These are phyloP conservation scores for Herpetospermum pedunculosum DNA, from an alignment of 306 rosid genomes.

Conservation along the genomic window DNA sequence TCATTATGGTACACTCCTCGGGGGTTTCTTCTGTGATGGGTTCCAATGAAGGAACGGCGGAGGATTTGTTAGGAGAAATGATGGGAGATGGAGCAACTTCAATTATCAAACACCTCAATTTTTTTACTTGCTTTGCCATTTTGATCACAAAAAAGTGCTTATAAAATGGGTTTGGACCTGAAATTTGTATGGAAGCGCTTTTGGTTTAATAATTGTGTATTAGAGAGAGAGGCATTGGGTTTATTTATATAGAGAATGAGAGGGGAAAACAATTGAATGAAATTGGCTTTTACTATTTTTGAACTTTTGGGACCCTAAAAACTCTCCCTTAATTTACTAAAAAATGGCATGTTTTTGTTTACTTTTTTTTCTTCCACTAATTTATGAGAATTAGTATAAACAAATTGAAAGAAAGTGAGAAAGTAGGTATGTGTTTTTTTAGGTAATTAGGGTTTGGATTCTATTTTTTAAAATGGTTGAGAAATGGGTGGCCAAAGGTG, in stretches of 20 bases:
- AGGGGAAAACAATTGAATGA: no score
- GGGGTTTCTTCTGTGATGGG: conserved; percentile 25
- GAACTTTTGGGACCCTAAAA: no score
- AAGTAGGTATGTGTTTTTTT: not conserved
- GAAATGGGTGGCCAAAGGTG: not conserved
- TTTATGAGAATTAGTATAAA: no score
- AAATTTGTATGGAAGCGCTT: not conserved
- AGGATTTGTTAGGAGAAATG: conserved; percentile 38
- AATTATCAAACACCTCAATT: conserved; percentile 23
- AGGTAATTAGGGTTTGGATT: not conserved
- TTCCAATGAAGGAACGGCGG: conserved; percentile 48
- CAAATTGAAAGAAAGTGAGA: not conserved
- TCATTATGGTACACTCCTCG: not conserved
- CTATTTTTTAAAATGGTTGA: not conserved
- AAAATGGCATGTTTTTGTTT: no score
- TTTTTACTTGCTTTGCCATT: conserved; percentile 35
- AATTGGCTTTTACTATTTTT: no score
- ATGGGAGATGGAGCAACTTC: conserved; percentile 54
- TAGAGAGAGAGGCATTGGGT: no score
- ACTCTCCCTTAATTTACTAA: no score
- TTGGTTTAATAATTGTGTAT: no score
- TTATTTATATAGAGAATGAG: no score
- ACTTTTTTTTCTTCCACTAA: no score
- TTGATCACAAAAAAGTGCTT: not conserved
- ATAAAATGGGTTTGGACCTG: not conserved